Base-by-base conservation (phyloP, 768 basidiomycete species). In the Termitomyces sp. region DNA sequence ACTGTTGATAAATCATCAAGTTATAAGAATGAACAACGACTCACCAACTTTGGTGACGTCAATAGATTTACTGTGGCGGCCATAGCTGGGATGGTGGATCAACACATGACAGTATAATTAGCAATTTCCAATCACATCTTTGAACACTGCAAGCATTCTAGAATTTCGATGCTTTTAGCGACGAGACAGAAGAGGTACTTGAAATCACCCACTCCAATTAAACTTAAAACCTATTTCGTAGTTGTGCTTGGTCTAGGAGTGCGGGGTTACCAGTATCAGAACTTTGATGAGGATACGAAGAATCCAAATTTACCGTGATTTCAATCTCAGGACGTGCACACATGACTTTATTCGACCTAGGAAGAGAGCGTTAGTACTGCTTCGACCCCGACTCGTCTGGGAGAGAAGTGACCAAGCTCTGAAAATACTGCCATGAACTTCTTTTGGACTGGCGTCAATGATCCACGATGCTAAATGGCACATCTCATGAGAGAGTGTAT, bases 401-500 rank as follows among this genome's bases (percentile, higher is more conserved):
- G 38, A 23, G 21, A 19, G 31, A 27, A 45, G 62, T 55, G 56
- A 89, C 92, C 92, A 94, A 48, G 68, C 69, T 65, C 89, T 89
- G 73, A 87, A 94, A 14, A 83, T 71, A 42, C 71, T 76, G 7
- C 92, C 92, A 62, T 95, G 92, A 7, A 79, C 81, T 67, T 91
- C 90, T 57, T 83, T 83, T 4, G 85, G 80, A 10, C 84, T 77
- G 17, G 79, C 73, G 66, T 88, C 83, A 54, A 95, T 90, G 23
- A 90, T 74, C 92, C 92, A 95, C 55, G 83, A 83, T 2, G 93
- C 93, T 34, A 95, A 70, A 73, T 95, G 93, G 64, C 92, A 95
- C 92, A 95, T 93, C 69, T 95, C 93, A 63, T 95, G 93, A 31
- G 90, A 85, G 12, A 95, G 72, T 1, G 92, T 95, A 64, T 88